Conservation (phyloP, 2,329 filamentous ascomycete species). For the Cladosporium sp. region DNA sequence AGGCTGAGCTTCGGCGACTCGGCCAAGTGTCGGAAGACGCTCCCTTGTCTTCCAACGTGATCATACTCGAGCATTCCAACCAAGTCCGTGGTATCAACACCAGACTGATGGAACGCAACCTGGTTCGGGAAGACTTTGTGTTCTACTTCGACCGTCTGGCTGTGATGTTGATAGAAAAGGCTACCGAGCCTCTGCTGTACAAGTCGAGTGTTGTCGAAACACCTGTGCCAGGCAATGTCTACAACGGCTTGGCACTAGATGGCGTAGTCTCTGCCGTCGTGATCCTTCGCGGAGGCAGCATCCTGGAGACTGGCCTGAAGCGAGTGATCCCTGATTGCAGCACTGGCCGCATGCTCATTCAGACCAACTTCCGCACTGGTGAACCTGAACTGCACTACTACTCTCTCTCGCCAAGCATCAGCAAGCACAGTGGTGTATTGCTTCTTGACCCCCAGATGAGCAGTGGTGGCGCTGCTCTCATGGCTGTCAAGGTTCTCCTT, state of each 20-base stretch:
- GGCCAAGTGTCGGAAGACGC: conserved; percentile 68
- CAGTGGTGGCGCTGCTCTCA: conserved; percentile 79
- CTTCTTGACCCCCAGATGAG: conserved; percentile 94
- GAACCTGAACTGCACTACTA: conserved; percentile 93
- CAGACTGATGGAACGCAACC: conserved; percentile 79
- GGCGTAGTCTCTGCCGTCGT: conserved; percentile 82
- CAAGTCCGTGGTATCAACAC: conserved; percentile 90
- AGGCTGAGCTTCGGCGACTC: conserved; percentile 74
- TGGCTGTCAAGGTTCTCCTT: conserved; percentile 94
- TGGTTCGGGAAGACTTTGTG: conserved; percentile 84
- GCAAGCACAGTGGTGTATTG: conserved; percentile 75
- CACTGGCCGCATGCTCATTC: conserved; percentile 85
- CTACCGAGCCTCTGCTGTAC: conserved; percentile 72
- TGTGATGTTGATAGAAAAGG: conserved; percentile 80
- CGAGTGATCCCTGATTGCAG: conserved; percentile 91
- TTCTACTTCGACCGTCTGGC: conserved; percentile 95
- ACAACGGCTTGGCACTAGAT: conserved; percentile 69
- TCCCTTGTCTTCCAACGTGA: conserved; percentile 73
- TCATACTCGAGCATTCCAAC: conserved; percentile 72
- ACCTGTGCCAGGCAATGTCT: conserved; percentile 63
- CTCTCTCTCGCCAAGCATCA: conserved; percentile 73
- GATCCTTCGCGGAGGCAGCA: conserved; percentile 83
- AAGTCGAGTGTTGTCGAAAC: conserved; percentile 66
- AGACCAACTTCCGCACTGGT: conserved; percentile 75
- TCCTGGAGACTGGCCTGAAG: conserved; percentile 83